Conservation (phyloP, 2,329 filamentous ascomycete genomes). For the Phoma herbarum region DNA sequence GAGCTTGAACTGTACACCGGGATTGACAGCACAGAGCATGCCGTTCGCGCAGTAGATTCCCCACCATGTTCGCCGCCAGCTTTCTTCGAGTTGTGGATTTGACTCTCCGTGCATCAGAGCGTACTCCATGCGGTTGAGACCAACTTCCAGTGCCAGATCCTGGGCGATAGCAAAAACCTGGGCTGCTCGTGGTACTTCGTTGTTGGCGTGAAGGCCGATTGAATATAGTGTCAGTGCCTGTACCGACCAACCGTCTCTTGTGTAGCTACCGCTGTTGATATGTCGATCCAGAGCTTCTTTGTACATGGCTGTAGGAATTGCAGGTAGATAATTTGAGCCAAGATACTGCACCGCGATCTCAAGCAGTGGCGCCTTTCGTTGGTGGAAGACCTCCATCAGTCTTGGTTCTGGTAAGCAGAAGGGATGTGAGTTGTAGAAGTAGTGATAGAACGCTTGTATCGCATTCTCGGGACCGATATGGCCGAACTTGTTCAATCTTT, state of each 20-base stretch:
- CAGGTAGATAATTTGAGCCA: conserved; percentile 62
- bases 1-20: conserved; percentile 73
- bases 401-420: conserved; percentile 61
- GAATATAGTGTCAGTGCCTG: conserved; percentile 81
- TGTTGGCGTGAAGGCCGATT: conserved; percentile 79
- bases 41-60: conserved; percentile 82
- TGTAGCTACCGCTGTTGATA: conserved; percentile 43
- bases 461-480: conserved; percentile 42
- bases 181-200: conserved; percentile 73
- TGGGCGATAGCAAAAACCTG: conserved; percentile 74
- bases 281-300: conserved; percentile 49
- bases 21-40: conserved; percentile 82
- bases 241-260: conserved; percentile 65
- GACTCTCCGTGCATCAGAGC: conserved; percentile 70
- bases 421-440: conserved; percentile 65
- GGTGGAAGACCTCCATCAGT: conserved; percentile 54
- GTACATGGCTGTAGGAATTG: conserved; percentile 56
- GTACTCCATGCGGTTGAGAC: conserved; percentile 75
- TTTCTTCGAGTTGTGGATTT: conserved; percentile 77
- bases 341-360: conserved; percentile 66
- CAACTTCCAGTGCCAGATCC: conserved; percentile 76
- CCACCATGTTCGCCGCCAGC: conserved; percentile 92
- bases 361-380: conserved; percentile 52
- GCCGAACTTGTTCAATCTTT: conserved; percentile 41
- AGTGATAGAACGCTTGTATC: conserved; percentile 54